Percentiles rank a stretch among this genome's conserved stretches.
Evolutionary conservation across 148 eudicot species (phyloP).

Genomic region (Camellia granthamiana): DNA sequence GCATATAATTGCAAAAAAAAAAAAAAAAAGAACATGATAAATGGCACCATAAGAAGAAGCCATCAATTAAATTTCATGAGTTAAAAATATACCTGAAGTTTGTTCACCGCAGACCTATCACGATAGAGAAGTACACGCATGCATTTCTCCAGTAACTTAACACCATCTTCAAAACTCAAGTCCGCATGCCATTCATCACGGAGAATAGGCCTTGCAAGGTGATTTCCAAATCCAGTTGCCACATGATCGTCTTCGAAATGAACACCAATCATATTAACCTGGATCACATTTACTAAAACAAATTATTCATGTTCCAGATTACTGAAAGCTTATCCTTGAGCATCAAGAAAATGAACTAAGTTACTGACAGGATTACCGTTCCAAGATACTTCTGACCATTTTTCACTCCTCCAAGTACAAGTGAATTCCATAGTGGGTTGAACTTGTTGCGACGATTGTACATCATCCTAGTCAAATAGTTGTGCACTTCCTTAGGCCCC

Average conservation of each 20-base stretch:
- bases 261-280: slow-evolving; percentile 98
- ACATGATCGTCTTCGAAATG: slow-evolving; percentile 87
- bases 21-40: not conserved
- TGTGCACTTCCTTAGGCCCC: slow-evolving; percentile 95
- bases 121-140: slow-evolving; percentile 94
- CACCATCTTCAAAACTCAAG: slow-evolving; percentile 88
- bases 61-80: not conserved
- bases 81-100: slow-evolving; percentile 68
- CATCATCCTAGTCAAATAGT: slow-evolving; percentile 78
- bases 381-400: slow-evolving; percentile 95
- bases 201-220: slow-evolving; percentile 85
- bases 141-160: slow-evolving; percentile 84
- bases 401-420: slow-evolving; percentile 95
- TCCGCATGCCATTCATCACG: slow-evolving; percentile 90
- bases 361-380: slow-evolving; percentile 42
- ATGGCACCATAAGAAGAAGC: not conserved
- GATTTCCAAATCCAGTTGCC: slow-evolving; percentile 96
- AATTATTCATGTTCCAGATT: not conserved
- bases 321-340: not conserved
- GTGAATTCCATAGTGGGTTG: slow-evolving; percentile 91
- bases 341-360: not conserved
- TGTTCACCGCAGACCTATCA: slow-evolving; percentile 94
- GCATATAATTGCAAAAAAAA: no score
- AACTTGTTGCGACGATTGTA: slow-evolving; percentile 96
- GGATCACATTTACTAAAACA: slow-evolving; percentile 17